Percentiles rank a stretch among this genome's conserved stretches.
These are phyloP conservation scores for Pythium dissotocum DNA, from an alignment of 352 stramenopile species.

Conservation along the genomic window DNA sequence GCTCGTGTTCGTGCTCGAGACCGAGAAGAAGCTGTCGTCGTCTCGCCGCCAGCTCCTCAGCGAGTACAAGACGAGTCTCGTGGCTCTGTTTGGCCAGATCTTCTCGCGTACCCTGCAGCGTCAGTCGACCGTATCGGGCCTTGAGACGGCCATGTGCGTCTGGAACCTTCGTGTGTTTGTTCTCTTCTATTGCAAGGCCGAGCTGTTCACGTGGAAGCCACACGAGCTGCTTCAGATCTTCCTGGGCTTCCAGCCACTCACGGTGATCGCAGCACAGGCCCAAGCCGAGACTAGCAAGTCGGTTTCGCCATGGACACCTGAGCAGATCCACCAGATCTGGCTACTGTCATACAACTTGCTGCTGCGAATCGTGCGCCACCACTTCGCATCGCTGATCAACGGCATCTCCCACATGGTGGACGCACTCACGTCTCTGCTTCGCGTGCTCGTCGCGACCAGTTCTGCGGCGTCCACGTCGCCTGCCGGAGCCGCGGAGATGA, in stretches of 20 bases:
- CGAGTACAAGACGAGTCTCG: slow-evolving; percentile 51
- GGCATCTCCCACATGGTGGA: slow-evolving; percentile 67
- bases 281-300: slow-evolving; percentile 12
- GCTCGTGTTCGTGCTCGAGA: slow-evolving; percentile 54
- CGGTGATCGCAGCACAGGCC: slow-evolving; percentile 32
- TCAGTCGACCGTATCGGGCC: neutral
- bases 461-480: slow-evolving; percentile 11
- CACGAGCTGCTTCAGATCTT: slow-evolving; percentile 75
- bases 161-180: slow-evolving; percentile 67
- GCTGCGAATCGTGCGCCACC: slow-evolving; percentile 73
- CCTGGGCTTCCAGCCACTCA: slow-evolving; percentile 61
- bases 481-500: neutral
- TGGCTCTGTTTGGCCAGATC: slow-evolving; percentile 44
- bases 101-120: slow-evolving; percentile 32
- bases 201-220: slow-evolving; percentile 79
- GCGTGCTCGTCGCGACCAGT: slow-evolving; percentile 44
- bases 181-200: slow-evolving; percentile 72
- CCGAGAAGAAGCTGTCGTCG: slow-evolving; percentile 60
- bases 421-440: slow-evolving; percentile 64
- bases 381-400: slow-evolving; percentile 70
- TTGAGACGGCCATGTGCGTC: slow-evolving; percentile 26
- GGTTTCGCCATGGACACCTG: slow-evolving; percentile 21
- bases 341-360: slow-evolving; percentile 77
- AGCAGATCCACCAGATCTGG: slow-evolving; percentile 73
- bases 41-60: slow-evolving; percentile 50